Base-by-base conservation (phyloP, 495 filamentous ascomycete genomes). In the Cairneyella variabilis region DNA sequence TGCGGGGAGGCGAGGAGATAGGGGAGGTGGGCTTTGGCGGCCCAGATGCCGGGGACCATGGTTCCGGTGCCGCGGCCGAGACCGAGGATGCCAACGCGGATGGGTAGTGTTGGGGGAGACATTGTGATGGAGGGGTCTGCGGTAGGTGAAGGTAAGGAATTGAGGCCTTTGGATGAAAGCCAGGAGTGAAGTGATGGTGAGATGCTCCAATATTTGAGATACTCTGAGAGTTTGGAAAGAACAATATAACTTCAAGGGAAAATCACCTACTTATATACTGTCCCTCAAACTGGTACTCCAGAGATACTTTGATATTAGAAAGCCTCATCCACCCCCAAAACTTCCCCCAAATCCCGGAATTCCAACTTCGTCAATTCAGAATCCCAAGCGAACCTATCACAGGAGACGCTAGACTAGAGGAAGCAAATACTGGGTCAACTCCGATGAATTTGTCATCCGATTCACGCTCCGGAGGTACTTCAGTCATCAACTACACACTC, bases 51-150 rank as follows among this genome's bases (percentile, higher is more conserved):
- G 2, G 49, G 60, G 1, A 59, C 47, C 10, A 50, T n/a, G 7
- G 7, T 23, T 17, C n/a, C 28, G 11, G 10, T 21, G n/a, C 20
- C 12, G 14, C 14, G 18, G 25, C 43, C 78, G 62, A 83, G 80
- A 12, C 82, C 82, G 54, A 85, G 76, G 45, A 85, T 66, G 47
- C 70, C 82, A 32, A 83, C 60, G 56, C 79, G 75, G 56, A 83
- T 77, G 34, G 69, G 76, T 17, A 72, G 59, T 69, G 75, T 78
- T 37, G 12, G 2, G 17, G 28, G 38, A 49, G n/a, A 37, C 14
- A 32, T 28, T 28, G 21, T 14, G 26, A 28, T 30, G 25, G 59
- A 17, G 30, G 14, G 30, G 14, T 8, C 30, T 7, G 14, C 30
- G 30, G 14, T 7, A 34, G 7, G 30, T n/a, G n/a, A n/a, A n/a